Evolutionary conservation across 768 basidiomycete genomes (phyloP).

Genomic region (Collybia sordida): DNA sequence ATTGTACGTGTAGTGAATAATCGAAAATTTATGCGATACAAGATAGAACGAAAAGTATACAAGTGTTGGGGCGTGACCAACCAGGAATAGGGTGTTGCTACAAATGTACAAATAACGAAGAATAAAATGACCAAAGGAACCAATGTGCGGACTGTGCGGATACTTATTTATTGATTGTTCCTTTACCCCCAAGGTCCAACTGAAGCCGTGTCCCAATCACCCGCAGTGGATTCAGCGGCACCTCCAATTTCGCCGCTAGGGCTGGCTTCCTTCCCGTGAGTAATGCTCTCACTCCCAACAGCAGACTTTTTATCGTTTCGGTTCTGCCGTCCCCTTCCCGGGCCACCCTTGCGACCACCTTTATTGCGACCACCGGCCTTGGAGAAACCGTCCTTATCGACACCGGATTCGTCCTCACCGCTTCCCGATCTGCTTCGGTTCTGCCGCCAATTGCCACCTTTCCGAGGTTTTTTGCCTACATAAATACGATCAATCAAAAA

Average conservation of each 20-base stretch:
- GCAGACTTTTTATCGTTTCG: neutral
- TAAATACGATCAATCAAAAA: too few relatives aligned
- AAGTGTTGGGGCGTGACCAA: too few relatives aligned
- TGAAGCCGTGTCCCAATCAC: neutral
- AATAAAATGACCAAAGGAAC: neutral
- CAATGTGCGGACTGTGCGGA: neutral
- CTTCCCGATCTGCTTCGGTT: constrained; percentile 2
- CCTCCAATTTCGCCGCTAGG: neutral
- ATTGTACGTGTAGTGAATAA: too few relatives aligned
- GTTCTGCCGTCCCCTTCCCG: constrained; percentile 1
- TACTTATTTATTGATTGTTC: neutral
- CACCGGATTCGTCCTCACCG: constrained; percentile 4
- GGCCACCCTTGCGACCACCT: neutral
- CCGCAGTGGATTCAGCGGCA: neutral
- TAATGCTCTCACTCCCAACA: neutral
- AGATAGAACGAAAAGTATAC: neutral
- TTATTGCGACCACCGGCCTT: constrained; percentile 4
- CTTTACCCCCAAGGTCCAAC: neutral
- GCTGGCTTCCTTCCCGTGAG: neutral
- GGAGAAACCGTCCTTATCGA: constrained; percentile 6
- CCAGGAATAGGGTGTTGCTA: neutral
- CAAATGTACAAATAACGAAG: neutral
- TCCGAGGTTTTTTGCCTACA: constrained; percentile 1
- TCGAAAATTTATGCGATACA: too few relatives aligned
- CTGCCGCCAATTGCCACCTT: constrained; percentile 9